Base-by-base conservation (phyloP, 1,284 basidiomycete genomes). In the Schizophyllum amplum region DNA sequence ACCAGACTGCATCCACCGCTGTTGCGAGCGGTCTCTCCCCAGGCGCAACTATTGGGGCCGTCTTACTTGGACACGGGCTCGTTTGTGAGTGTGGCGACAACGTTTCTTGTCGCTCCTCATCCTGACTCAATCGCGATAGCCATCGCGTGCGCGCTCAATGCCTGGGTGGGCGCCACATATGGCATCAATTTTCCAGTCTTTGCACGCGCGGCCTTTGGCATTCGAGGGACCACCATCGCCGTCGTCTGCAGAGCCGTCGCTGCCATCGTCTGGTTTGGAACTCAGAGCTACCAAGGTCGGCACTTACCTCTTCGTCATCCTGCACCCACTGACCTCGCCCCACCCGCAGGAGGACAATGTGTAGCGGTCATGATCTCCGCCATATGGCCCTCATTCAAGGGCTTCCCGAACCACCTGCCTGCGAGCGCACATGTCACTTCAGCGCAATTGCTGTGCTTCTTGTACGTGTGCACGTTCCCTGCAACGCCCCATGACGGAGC, bases 311-410 rank as follows among this genome's bases (percentile, higher is more conserved):
- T 26, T 21, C 48, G n/a, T 24, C n/a, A 24, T 15, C 6, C 23
- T n/a, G n/a, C n/a, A 5, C 47, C 23, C 25, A 33, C 42, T 23
- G 23, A n/a, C 24, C 52, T 52, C 24, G 15, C 42, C 57, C 2
- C 56, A 61, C 33, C 17, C 7, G 33, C 33, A 42, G 62, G 63
- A 17, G 63, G 63, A 7, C 63, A 62, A 50, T 64, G 63, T 51
- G 57, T 64, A 2, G 27, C 54, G 46, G 60, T 55, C 66, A 84
- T 84, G 78, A 70, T 87, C 56, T 77, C 80, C 63, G 80, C 84
- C 1, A 83, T 86, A 54, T 86, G 83, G 79, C 86, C 85, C 0
- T 79, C 78, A 2, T 76, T 84, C 58, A 74, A 75, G 6, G 72
- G 66, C 23, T 65, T 86, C 23, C 76, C 75, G 2, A 87, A 87